Evolutionary conservation across 2,329 filamentous ascomycete genomes (phyloP).

Genomic region (Penicillium sp.): DNA sequence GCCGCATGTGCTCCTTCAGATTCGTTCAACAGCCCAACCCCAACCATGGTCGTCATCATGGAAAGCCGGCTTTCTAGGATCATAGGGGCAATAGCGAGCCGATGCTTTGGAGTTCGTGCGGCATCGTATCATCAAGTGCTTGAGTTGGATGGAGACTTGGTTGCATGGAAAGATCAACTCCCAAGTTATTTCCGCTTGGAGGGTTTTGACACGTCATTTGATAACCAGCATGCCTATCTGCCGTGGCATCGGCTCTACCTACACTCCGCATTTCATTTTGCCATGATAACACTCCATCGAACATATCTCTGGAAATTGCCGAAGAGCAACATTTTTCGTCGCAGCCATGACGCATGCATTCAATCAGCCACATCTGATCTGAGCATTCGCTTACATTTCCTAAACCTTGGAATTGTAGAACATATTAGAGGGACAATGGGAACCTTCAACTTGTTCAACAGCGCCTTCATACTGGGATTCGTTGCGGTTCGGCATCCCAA

Average conservation of each 20-base stretch:
- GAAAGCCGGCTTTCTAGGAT: constrained; percentile 30
- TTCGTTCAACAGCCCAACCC: constrained; percentile 31
- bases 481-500: constrained; percentile 35
- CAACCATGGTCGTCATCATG: constrained; percentile 30
- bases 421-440: constrained; percentile 34
- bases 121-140: constrained; percentile 34
- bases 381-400: constrained; percentile 33
- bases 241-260: constrained; percentile 38
- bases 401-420: constrained; percentile 24
- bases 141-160: constrained; percentile 31
- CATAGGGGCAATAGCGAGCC: no score
- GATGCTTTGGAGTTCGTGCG: no score
- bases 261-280: constrained; percentile 40
- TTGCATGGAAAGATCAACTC: constrained; percentile 29
- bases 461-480: constrained; percentile 38
- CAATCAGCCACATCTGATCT: constrained; percentile 41
- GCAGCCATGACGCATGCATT: constrained; percentile 40
- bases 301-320: constrained; percentile 39
- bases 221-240: constrained; percentile 27
- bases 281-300: constrained; percentile 39
- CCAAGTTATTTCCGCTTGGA: constrained; percentile 35
- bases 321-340: constrained; percentile 38
- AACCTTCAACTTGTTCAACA: constrained; percentile 41
- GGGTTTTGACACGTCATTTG: constrained; percentile 29
- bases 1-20: constrained; percentile 18